phyloP scores from a whole-genome alignment of 257 asterid genomes.

The Verbena officinalis region DNA sequence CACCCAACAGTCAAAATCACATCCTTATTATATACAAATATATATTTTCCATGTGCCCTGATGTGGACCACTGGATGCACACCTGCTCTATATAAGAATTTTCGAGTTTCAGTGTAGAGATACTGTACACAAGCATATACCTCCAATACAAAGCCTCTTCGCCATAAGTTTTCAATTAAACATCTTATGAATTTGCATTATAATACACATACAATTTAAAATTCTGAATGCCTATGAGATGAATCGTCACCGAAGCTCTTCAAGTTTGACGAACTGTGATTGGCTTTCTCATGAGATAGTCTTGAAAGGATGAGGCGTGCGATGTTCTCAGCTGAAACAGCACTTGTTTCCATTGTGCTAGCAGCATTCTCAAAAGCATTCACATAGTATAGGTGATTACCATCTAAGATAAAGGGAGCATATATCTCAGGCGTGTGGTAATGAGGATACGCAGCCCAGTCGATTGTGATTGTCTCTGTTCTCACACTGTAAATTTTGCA shows the following conservation, averaged over 20 bases:
- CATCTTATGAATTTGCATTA: too few species aligned
- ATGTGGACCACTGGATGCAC: too few species aligned
- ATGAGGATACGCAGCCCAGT: conserved; percentile 97
- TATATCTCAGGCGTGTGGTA: conserved; percentile 84
- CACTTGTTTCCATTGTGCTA: conserved; percentile 94
- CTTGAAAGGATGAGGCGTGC: conserved; percentile 89
- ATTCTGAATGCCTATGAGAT: conserved; percentile 48
- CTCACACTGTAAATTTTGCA: conserved; percentile 54
- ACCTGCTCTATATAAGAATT: too few species aligned
- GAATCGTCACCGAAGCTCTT: conserved; percentile 43
- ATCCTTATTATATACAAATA: too few species aligned
- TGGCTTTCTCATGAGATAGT: conserved; percentile 34
- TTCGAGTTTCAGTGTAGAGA: too few species aligned
- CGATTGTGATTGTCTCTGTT: conserved; percentile 64
- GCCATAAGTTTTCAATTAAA: too few species aligned
- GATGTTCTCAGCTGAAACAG: conserved; percentile 95
- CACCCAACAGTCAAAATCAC: too few species aligned
- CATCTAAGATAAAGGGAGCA: conserved; percentile 79
- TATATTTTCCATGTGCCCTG: too few species aligned
- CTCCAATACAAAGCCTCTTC: too few species aligned
- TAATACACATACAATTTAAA: conserved; percentile 37
- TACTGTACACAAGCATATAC: too few species aligned
- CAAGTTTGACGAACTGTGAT: conserved; percentile 39
- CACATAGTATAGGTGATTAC: conserved; percentile 75
- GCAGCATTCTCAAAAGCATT: conserved; percentile 99